Evolutionary conservation across 78 protist species (phyloP).

Genomic region (Corallochytrium limacisporum): DNA sequence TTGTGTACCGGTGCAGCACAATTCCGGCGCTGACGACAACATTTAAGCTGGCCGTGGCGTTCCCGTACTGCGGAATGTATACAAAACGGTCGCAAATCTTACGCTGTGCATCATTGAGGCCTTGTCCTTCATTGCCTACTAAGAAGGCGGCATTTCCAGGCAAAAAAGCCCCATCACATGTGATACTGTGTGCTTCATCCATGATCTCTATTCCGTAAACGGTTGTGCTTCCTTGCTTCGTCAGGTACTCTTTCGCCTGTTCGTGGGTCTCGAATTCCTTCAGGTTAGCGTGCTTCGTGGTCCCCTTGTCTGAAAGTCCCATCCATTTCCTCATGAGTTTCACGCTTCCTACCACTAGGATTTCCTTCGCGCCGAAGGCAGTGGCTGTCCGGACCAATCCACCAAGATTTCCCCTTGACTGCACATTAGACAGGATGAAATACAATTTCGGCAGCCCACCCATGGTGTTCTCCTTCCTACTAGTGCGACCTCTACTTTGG

Average conservation of each 20-base stretch:
- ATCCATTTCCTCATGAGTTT: neutral
- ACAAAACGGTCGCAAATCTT: neutral
- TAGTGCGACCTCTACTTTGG: no score
- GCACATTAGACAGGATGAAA: neutral
- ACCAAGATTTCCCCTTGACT: neutral
- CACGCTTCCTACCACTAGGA: neutral
- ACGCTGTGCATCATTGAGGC: neutral
- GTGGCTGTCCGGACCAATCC: constrained; percentile 7
- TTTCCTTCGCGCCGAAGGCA: constrained; percentile 7
- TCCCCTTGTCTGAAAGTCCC: neutral
- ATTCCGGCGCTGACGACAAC: neutral
- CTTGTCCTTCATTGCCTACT: constrained; percentile 6
- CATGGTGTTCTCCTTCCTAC: no score
- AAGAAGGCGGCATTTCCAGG: neutral
- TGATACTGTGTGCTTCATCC: neutral
- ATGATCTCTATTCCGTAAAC: neutral
- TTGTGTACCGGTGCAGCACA: neutral
- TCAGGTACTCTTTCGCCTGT: neutral
- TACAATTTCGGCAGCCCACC: neutral
- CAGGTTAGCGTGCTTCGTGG: neutral
- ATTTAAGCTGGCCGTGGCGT: neutral
- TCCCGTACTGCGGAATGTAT: neutral
- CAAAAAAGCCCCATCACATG: neutral
- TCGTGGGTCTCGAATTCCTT: neutral
- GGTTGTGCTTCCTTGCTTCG: neutral